Percentiles rank a stretch among this genome's conserved stretches.
Evolutionary conservation across 2,329 filamentous ascomycete genomes (phyloP).

Genomic region (Phoma sp.): DNA sequence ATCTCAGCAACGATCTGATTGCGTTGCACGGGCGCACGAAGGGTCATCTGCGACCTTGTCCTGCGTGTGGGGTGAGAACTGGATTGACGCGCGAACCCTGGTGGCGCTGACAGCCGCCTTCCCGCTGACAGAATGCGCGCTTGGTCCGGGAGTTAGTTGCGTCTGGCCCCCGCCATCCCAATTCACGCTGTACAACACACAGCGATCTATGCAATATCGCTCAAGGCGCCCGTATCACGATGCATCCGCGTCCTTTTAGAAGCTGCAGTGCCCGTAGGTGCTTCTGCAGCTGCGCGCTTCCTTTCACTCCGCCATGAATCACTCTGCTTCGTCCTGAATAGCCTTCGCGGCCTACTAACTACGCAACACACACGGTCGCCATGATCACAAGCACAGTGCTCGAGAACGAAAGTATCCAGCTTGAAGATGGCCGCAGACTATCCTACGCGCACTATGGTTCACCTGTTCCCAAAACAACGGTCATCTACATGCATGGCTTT

Average conservation of each 20-base stretch:
- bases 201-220: conserved; percentile 13
- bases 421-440: conserved; percentile 48
- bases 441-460: conserved; percentile 55
- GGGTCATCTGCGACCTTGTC: conserved; percentile 12
- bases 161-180: conserved; percentile 5
- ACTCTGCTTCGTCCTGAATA: conserved; percentile 3
- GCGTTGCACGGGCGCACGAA: conserved; percentile 3
- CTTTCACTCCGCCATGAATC: conserved; percentile 4
- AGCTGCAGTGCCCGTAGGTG: neutral
- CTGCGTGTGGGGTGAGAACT: conserved; percentile 7
- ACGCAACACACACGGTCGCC: neutral
- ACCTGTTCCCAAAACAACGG: conserved; percentile 45
- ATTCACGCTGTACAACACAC: conserved; percentile 19
- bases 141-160: conserved; percentile 2
- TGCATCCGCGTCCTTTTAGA: conserved; percentile 8
- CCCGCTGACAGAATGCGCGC: conserved; percentile 11
- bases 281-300: neutral
- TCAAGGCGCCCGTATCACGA: conserved; percentile 11
- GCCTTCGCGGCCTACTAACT: conserved; percentile 2
- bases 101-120: neutral
- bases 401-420: conserved; percentile 34
- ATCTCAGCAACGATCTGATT: neutral
- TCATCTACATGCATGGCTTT: conserved; percentile 54
- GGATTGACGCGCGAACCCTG: conserved; percentile 5
- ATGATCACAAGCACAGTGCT: conserved; percentile 22